Evolutionary conservation across 306 rosid species (phyloP), one percentile per base, ranked within the genome.

Genomic region (Ammopiptanthus mongolicus): DNA sequence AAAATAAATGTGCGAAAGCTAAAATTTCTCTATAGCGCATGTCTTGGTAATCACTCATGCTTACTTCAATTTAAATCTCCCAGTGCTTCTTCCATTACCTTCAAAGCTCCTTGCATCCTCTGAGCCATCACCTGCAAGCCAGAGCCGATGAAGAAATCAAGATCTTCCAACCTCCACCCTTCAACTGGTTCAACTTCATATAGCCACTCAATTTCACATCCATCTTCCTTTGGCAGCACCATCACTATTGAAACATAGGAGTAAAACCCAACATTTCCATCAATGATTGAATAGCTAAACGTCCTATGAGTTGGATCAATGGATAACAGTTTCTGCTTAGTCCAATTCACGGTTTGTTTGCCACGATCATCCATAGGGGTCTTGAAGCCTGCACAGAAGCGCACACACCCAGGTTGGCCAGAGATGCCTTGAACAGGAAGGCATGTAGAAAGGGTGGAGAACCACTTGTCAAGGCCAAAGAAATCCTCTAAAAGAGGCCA

Each of bases 401-500:
- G 87, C n/a, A 87, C 83, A 23, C 89, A 89, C 0, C 90, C 90
- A 0, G 87, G 83, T 59, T 58, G 65, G 0, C 91, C 91, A 0
- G 87, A 81, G 5, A 51, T n/a, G 25, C 91, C 90, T 67, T 89
- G 83, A 4, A 85, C 14, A 0, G 88, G 87, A 42, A 81, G 72
- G 78, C 90, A 87, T 1, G 81, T 75, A 0, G 87, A 34, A 31
- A 87, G 82, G 25, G 83, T 81, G 1, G 95, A 90, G 73, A 79
- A 89, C 87, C 91, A 87, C 56, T 85, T 84, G 76, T 57, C 65
- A 1, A 87, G 90, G 56, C 91, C 91, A 46, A 82, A 85, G 78
- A 89, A 89, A 76, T 89, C 93, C 48, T 86, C 87, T 39, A 85
- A 52, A 0, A 89, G 80, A 6, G 85, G 91, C 95, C 91, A 87